Evolutionary conservation across 208 protist species (phyloP).

Genomic region (Ichthyophonus hoferi): DNA sequence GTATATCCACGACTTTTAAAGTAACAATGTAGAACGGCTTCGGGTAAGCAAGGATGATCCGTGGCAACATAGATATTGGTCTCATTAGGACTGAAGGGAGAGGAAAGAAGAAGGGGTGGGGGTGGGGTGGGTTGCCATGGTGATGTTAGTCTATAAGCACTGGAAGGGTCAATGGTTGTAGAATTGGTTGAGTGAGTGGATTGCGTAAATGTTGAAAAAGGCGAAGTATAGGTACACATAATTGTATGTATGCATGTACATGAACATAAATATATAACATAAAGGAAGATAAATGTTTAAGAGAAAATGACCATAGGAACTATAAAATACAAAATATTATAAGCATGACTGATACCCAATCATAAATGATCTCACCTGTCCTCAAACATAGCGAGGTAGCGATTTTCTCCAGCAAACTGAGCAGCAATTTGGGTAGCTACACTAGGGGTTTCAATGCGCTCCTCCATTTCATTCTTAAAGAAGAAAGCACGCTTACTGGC

Average conservation of each 20-base stretch:
- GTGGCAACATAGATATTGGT: conserved; percentile 15
- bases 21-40: conserved; percentile 17
- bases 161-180: no score
- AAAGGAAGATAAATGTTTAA: not conserved
- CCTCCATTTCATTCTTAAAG: conserved; percentile 8
- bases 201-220: not conserved
- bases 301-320: no score
- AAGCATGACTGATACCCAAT: not conserved
- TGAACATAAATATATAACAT: not conserved
- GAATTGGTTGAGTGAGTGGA: no score
- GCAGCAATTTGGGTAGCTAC: not conserved
- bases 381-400: conserved; percentile 14
- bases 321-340: no score
- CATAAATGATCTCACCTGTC: not conserved
- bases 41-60: not conserved
- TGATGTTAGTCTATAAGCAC: no score
- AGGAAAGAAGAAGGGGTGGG: not conserved
- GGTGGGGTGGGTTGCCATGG: no score
- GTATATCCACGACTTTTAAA: not conserved
- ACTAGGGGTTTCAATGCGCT: not conserved
- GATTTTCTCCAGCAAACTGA: not conserved
- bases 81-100: not conserved
- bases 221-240: not conserved
- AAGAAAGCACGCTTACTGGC: conserved; percentile 11
- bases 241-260: not conserved